Percentiles rank a stretch among this genome's conserved stretches.
Evolutionary conservation across 2,329 filamentous ascomycete species (phyloP).

Genomic region (Aciculosporium take): DNA sequence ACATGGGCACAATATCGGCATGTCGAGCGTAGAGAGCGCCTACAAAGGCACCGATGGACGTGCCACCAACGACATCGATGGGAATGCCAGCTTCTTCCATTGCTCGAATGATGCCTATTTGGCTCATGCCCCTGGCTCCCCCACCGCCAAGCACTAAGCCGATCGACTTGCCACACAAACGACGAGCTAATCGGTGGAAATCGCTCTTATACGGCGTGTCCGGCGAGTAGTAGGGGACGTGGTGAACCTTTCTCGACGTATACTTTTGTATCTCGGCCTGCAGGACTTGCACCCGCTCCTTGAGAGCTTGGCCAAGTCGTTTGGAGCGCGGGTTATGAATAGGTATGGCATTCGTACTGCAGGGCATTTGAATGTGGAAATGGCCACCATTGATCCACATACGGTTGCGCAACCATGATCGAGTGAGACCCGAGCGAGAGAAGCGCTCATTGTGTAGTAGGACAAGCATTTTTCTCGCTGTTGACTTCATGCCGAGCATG

Average conservation of each 20-base stretch:
- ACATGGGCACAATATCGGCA: slow-evolving; percentile 93
- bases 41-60: slow-evolving; percentile 91
- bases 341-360: slow-evolving; percentile 61
- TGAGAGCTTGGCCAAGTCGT: slow-evolving; percentile 71
- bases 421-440: slow-evolving; percentile 68
- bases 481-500: slow-evolving; percentile 92
- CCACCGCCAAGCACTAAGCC: slow-evolving; percentile 89
- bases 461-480: slow-evolving; percentile 82
- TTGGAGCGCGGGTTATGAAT: slow-evolving; percentile 55
- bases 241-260: slow-evolving; percentile 80
- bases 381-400: slow-evolving; percentile 98
- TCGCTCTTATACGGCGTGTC: slow-evolving; percentile 93
- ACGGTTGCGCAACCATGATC: slow-evolving; percentile 80
- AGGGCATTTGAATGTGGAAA: slow-evolving; percentile 93
- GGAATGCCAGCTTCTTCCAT: slow-evolving; percentile 94
- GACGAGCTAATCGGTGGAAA: slow-evolving; percentile 80
- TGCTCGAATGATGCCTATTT: slow-evolving; percentile 86
- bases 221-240: slow-evolving; percentile 76
- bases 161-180: slow-evolving; percentile 86
- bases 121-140: slow-evolving; percentile 79
- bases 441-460: slow-evolving; percentile 81
- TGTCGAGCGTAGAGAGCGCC: slow-evolving; percentile 91
- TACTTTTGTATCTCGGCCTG: slow-evolving; percentile 98
- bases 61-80: slow-evolving; percentile 88
- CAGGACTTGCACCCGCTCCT: slow-evolving; percentile 83